Base-by-base conservation (phyloP, 768 basidiomycete species). In the Clitopilus hobsonii region DNA sequence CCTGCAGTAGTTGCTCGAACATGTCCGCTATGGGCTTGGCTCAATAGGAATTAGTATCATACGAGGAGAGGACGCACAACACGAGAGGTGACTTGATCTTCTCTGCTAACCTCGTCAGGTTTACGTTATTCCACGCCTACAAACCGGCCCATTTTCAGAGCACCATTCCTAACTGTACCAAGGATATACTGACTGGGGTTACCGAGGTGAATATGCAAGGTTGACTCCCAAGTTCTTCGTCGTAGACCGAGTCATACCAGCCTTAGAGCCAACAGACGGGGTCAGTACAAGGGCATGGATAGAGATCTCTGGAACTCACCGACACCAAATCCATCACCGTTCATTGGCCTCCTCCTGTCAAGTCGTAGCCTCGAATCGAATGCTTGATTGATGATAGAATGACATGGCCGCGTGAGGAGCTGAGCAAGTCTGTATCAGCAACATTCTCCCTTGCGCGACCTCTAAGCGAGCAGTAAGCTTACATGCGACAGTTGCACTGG, bases 191-290 rank as follows among this genome's bases (percentile, higher is more conserved):
- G 63, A 94, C 94, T 3, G 95, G 95, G 10, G 94, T 94, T 18
- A 96, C 86, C 24, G 92, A 93, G 36, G 94, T 96, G 71, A 98
- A 98, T 58, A 98, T 90, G 70, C 96, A 97, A 13, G 96, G 95
- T 65, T 93, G 89, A 52, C 73, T 80, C 36, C 91, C 91, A 3
- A 92, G 77, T 65, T 93, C 93, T 60, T 88, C 85, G 63, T 92
- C 90, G 58, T 84, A 82, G 14, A 86, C 79, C 11, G 89, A 85
- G 71, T 95, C 95, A 67, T 97, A 98, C 96, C 96, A 98, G 4
- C 94, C 96, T 89, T n/a, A n/a, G 14, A 18, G 8, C 3, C n/a
- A 30, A 7, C 6, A 6, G 32, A 14, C n/a, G 32, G n/a, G n/a
- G 13, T 14, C 32, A 36, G 32, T 3, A 50, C 28, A 36, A 6